Evolutionary conservation across 257 asterid species (phyloP).

Genomic region (Parsonsia alboflavescens): DNA sequence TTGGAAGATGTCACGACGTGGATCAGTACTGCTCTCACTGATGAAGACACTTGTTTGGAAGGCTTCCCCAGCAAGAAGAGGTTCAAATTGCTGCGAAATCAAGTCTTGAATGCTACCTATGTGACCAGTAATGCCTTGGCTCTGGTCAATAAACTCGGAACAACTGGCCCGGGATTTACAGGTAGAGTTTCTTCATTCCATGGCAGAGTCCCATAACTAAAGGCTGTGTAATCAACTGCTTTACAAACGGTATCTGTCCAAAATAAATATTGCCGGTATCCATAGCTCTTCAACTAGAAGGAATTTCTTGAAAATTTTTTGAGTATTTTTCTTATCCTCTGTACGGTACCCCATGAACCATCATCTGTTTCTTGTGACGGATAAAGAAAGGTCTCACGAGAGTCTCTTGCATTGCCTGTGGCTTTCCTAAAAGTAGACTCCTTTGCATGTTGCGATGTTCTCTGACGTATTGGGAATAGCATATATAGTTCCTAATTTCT

Average conservation of each 20-base stretch:
- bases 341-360: too few species aligned
- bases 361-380: too few species aligned
- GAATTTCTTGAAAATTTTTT: too few species aligned
- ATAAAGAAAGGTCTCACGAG: too few species aligned
- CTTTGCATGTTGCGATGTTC: too few species aligned
- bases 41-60: constrained; percentile 65
- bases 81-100: constrained; percentile 22
- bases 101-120: constrained; percentile 35
- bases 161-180: constrained; percentile 37
- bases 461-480: too few species aligned
- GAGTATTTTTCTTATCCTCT: too few species aligned
- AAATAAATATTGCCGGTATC: not conserved
- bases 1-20: constrained; percentile 61
- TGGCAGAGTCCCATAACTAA: not conserved
- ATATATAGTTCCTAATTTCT: too few species aligned
- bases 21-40: constrained; percentile 69
- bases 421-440: too few species aligned
- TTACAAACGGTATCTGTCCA: not conserved
- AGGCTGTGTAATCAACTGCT: not conserved
- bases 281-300: too few species aligned
- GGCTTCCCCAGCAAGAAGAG: constrained; percentile 31
- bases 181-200: too few species aligned
- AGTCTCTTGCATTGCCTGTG: too few species aligned
- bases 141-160: constrained; percentile 54
- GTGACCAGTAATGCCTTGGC: constrained; percentile 76